phyloP scores from a whole-genome alignment of 169 alveolate genomes.

The Amoebophrya sp. region DNA sequence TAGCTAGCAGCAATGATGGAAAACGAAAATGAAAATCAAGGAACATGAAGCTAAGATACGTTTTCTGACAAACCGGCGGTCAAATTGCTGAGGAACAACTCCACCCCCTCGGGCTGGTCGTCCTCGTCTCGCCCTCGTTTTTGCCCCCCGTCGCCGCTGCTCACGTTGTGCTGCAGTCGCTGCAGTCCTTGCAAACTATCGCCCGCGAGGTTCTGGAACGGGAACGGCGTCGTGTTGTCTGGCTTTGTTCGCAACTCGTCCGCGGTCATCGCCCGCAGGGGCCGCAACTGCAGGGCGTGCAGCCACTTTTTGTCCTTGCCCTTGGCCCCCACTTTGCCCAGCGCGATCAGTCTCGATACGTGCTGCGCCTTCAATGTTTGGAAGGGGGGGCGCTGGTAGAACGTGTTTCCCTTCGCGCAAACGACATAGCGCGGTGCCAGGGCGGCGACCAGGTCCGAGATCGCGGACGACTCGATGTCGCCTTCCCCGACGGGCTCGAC shows the following conservation, averaged over 20 bases:
- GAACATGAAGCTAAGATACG: no score
- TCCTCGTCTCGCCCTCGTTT: no score
- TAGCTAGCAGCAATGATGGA: no score
- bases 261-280: not conserved
- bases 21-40: no score
- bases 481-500: not conserved
- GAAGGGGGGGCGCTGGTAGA: not conserved
- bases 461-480: no score
- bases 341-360: not conserved
- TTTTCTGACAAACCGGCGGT: not conserved
- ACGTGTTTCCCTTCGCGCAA: not conserved
- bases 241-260: not conserved
- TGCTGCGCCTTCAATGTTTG: not conserved
- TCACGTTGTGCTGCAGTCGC: not conserved
- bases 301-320: not conserved
- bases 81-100: not conserved
- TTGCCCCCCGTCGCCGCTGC: not conserved
- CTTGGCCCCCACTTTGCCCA: not conserved
- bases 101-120: not conserved
- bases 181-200: not conserved
- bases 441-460: not conserved
- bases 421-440: constrained; percentile 7
- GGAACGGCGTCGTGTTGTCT: not conserved
- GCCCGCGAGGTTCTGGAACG: not conserved
- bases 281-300: not conserved